Percentiles rank a stretch among this genome's conserved stretches.
phyloP scores from a whole-genome alignment of 169 alveolate species.

The Plasmodium fragile region DNA sequence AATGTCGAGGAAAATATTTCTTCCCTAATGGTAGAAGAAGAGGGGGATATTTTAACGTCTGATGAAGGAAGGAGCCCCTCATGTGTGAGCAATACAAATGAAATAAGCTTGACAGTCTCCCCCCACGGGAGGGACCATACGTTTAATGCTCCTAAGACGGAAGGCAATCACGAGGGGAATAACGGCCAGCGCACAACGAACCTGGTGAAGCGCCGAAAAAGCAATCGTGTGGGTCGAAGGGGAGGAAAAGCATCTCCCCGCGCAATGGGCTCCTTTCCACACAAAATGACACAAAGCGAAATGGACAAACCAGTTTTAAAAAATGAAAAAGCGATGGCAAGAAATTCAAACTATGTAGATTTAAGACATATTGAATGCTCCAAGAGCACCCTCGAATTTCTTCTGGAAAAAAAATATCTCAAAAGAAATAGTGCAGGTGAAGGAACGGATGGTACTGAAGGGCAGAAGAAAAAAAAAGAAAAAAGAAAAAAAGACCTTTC shows the following conservation, averaged over 20 bases:
- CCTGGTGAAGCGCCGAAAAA: neutral
- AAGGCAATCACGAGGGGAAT: neutral
- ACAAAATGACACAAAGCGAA: neutral
- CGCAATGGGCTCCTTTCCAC: neutral
- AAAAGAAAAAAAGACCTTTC: constrained; percentile 30
- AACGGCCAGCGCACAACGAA: neutral
- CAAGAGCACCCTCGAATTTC: constrained; percentile 37
- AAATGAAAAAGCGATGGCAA: neutral
- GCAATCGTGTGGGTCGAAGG: neutral
- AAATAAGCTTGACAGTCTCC: neutral
- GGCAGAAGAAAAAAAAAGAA: neutral
- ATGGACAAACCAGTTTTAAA: neutral
- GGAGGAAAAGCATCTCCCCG: neutral
- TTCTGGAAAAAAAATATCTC: constrained; percentile 25
- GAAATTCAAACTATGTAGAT: constrained; percentile 36
- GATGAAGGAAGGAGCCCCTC: neutral
- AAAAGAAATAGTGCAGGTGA: neutral
- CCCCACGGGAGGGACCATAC: neutral
- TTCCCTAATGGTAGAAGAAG: neutral
- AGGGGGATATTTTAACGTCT: neutral
- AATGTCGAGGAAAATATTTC: neutral
- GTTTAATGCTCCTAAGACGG: neutral
- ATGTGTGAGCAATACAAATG: neutral
- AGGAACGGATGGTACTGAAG: neutral
- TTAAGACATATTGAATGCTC: constrained; percentile 22